Percentiles rank a stretch among this genome's conserved stretches.
These are phyloP conservation scores for Xylariaceae sp. DNA, from an alignment of 2,329 filamentous ascomycete species.

Conservation along the genomic window DNA sequence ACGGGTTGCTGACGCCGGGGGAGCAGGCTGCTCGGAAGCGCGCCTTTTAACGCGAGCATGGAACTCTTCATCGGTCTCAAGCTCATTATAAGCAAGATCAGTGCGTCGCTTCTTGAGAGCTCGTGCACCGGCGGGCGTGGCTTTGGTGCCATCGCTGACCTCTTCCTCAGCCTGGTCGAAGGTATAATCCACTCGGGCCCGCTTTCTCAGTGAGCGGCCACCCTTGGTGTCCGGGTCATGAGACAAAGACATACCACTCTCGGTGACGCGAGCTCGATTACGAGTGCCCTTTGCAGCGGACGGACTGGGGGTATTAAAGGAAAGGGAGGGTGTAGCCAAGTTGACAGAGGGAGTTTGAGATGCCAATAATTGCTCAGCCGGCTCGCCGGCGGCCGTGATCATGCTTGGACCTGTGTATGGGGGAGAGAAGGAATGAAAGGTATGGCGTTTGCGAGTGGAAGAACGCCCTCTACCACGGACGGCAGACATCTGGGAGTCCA, in stretches of 20 bases:
- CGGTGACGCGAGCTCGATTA: constrained; percentile 41
- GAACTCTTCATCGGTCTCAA: constrained; percentile 24
- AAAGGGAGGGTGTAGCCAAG: constrained; percentile 23
- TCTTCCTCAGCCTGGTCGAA: constrained; percentile 50
- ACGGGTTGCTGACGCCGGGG: constrained; percentile 21
- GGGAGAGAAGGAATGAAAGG: constrained; percentile 19
- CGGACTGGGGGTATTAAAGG: constrained; percentile 29
- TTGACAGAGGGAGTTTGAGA: constrained; percentile 20
- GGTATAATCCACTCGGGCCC: constrained; percentile 55
- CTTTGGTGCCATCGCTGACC: constrained; percentile 22
- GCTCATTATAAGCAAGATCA: constrained; percentile 21
- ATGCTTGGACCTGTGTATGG: constrained; percentile 19
- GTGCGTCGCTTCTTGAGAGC: constrained; percentile 30
- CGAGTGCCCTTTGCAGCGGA: constrained; percentile 38
- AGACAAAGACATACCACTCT: constrained; percentile 34
- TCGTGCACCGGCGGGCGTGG: constrained; percentile 24
- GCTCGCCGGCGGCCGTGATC: constrained; percentile 7
- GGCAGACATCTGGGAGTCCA: constrained; percentile 27
- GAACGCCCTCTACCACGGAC: constrained; percentile 25
- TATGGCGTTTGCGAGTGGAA: constrained; percentile 26
- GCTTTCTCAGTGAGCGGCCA: constrained; percentile 55
- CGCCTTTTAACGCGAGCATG: constrained; percentile 27
- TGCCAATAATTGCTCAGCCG: constrained; percentile 14
- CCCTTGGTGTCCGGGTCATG: constrained; percentile 51
- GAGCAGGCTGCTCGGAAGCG: constrained; percentile 30